These are phyloP conservation scores for Penicillium alfredii DNA, from an alignment of 495 filamentous ascomycete genomes.

Conservation along the genomic window DNA sequence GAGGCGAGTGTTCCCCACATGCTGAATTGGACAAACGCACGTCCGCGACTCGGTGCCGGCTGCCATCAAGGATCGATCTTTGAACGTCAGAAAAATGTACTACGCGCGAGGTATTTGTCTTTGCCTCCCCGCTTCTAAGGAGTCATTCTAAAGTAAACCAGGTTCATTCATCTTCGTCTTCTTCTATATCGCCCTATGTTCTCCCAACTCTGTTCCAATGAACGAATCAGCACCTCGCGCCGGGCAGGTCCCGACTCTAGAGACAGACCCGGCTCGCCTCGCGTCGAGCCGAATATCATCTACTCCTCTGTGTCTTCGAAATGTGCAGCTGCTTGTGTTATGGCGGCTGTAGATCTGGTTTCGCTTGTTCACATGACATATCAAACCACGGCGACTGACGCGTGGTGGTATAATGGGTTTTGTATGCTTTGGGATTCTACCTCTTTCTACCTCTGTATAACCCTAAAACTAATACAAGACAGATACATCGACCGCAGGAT, in stretches of 20 bases:
- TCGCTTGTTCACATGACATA: constrained; percentile 35
- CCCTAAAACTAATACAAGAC: neutral
- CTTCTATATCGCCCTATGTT: constrained; percentile 45
- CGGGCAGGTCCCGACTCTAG: constrained; percentile 4
- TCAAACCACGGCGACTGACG: constrained; percentile 29
- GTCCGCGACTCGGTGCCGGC: constrained; percentile 4
- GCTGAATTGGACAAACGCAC: constrained; percentile 31
- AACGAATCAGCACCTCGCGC: constrained; percentile 13
- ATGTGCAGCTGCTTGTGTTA: constrained; percentile 36
- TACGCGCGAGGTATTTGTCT: constrained; percentile 30
- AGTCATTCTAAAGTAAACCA: constrained; percentile 8
- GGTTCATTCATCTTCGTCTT: constrained; percentile 40
- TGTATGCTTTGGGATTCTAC: constrained; percentile 28
- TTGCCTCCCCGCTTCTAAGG: neutral
- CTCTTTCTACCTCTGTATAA: neutral
- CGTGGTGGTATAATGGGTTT: constrained; percentile 46
- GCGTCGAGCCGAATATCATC: constrained; percentile 20
- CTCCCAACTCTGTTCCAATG: constrained; percentile 36
- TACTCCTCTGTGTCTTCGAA: constrained; percentile 32
- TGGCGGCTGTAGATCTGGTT: constrained; percentile 35
- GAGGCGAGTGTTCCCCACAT: constrained; percentile 29
- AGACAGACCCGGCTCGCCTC: neutral
- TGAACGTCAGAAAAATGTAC: constrained; percentile 35
- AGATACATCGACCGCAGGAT: constrained; percentile 40
- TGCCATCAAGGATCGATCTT: constrained; percentile 15